Conservation (phyloP, 768 basidiomycete species). For the Leucogyrophana mollusca region DNA sequence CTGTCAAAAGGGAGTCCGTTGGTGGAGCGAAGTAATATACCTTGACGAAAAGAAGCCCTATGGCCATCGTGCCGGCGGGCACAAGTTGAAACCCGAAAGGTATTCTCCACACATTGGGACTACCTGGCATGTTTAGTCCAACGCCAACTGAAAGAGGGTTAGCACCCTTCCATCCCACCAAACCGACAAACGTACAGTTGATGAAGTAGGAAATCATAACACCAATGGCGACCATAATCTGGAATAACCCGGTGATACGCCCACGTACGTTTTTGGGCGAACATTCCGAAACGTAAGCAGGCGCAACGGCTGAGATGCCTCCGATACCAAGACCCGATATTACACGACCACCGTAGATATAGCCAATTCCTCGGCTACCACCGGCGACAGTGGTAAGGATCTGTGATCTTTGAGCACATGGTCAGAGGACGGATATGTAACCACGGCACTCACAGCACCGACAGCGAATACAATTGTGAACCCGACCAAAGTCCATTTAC, state of each 20-base stretch:
- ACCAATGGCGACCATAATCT: slow-evolving; percentile 81
- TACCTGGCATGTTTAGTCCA: slow-evolving; percentile 46
- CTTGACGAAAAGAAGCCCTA: slow-evolving; percentile 68
- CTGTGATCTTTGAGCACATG: slow-evolving; percentile 29
- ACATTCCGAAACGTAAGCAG: slow-evolving; percentile 85
- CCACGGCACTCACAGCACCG: slow-evolving; percentile 56
- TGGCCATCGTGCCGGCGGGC: slow-evolving; percentile 66
- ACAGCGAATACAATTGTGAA: slow-evolving; percentile 65
- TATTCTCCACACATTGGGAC: slow-evolving; percentile 61
- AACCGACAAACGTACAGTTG: slow-evolving; percentile 51
- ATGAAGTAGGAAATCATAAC: slow-evolving; percentile 86
- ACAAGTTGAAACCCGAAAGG: slow-evolving; percentile 77
- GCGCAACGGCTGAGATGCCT: slow-evolving; percentile 79
- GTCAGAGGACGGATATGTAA: neutral
- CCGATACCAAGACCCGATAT: slow-evolving; percentile 81
- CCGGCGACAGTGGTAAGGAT: slow-evolving; percentile 69
- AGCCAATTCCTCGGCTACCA: slow-evolving; percentile 51
- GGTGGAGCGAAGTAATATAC: slow-evolving; percentile 19
- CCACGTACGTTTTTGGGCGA: slow-evolving; percentile 85
- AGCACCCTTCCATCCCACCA: neutral
- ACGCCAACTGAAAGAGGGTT: slow-evolving; percentile 50
- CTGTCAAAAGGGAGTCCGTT: slow-evolving; percentile 10
- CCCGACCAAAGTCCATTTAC: slow-evolving; percentile 58
- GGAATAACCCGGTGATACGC: slow-evolving; percentile 82
- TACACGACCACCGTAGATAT: slow-evolving; percentile 82